Conservation (phyloP, 192 early-diverging fungal species). For the Entomortierella beljakovae region DNA sequence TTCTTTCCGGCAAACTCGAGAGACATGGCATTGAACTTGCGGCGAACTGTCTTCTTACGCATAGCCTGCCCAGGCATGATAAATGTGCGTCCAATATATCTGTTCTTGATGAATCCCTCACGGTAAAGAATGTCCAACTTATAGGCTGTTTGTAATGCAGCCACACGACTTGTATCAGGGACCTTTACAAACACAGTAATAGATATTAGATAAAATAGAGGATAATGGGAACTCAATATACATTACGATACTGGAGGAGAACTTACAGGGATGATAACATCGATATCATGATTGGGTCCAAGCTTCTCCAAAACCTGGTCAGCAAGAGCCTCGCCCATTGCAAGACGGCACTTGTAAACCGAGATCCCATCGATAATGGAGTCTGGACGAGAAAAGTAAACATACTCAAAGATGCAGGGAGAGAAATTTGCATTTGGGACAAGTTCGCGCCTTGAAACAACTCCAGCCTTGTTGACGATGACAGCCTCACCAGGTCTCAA, state of each 20-base stretch:
- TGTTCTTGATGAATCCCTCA: constrained; percentile 99
- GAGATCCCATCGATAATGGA: constrained; percentile 98
- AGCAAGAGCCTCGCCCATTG: constrained; percentile 98
- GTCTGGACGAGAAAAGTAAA: constrained; percentile 99
- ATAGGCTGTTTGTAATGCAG: constrained; percentile 93
- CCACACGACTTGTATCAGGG: constrained; percentile 95
- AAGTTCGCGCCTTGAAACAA: constrained; percentile 75
- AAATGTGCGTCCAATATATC: constrained; percentile 98
- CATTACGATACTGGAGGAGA: neutral
- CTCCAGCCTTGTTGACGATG: constrained; percentile 84
- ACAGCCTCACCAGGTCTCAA: constrained; percentile 94
- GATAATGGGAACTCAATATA: neutral
- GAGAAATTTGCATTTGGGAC: constrained; percentile 66
- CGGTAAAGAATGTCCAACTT: constrained; percentile 92
- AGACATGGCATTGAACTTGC: constrained; percentile 99
- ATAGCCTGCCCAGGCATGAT: constrained; percentile 99
- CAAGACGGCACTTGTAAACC: constrained; percentile 96
- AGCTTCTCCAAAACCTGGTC: constrained; percentile 80
- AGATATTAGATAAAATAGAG: neutral
- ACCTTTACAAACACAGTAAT: constrained; percentile 58
- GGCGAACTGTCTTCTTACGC: constrained; percentile 90
- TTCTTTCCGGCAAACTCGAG: constrained; percentile 97
- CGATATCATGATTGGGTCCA: constrained; percentile 87
- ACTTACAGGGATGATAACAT: constrained; percentile 97
- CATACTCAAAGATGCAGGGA: constrained; percentile 99